Base-by-base conservation (phyloP, 1,284 basidiomycete genomes). In the Tetrapyrgos nigripes region DNA sequence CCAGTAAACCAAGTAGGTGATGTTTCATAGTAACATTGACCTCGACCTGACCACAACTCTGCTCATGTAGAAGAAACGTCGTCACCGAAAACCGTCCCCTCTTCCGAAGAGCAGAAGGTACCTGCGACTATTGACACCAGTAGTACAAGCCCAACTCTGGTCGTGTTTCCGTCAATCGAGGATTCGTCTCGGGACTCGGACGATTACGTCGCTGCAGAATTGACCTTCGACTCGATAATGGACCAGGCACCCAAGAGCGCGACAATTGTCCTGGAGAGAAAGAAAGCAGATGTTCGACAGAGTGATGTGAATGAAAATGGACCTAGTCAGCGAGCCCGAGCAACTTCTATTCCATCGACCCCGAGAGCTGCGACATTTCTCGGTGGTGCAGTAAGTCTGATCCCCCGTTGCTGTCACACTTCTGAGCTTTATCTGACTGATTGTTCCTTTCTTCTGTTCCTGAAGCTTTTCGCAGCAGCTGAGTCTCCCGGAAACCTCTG, bases 301-400 rank as follows among this genome's bases (percentile, higher is more conserved):
- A 40, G 11, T 27, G 23, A 28, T 37, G n/a, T 44, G 33, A 48
- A 26, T 26, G 26, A 14, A 8, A 47, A 28, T 31, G 43, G 28
- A n/a, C 40, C 56, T 45, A 21, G 46, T n/a, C 48, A 40, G n/a
- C 23, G 55, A 23, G 52, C 33, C 26, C 53, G 60, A 26, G 53
- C 60, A 9, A 47, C 50, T 26, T 62, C 60, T 17, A 62, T 37
- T 35, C 60, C 60, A 13, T 62, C 60, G 9, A 55, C 57, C 26
- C 54, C 56, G 23, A 33, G 35, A 49, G 26, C 45, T 23, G 26
- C 40, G 13, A 4, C 19, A 17, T 40, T 40, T 40, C 37, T 40
- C 5, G 37, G 17, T n/a, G 17, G 37, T 40, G 37, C 37, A n/a
- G 37, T 40, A n/a, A 8, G 37, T 40, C 9, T 33, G 31, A 17